Conservation (phyloP, 805 yeast species). For the Metschnikowia continentalis region DNA sequence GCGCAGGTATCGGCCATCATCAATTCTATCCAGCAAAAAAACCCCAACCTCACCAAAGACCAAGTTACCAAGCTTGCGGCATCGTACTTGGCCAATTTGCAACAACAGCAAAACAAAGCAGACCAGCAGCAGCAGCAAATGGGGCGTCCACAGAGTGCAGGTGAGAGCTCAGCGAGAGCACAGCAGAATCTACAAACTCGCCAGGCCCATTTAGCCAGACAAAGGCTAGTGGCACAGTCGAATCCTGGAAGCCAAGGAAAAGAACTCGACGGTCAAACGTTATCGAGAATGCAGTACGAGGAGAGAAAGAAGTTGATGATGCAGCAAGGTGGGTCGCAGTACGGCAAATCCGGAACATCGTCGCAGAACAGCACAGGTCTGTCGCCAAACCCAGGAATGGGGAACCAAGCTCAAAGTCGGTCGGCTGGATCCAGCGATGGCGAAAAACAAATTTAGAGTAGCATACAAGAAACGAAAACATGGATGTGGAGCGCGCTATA, state of each 20-base stretch:
- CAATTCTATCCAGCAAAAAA: constrained; percentile 59
- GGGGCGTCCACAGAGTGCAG: constrained; percentile 15
- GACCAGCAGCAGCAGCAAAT: constrained; percentile 8
- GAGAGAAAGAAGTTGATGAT: constrained; percentile 34
- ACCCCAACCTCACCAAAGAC: constrained; percentile 58
- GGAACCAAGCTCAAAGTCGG: not conserved
- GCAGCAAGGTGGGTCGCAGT: constrained; percentile 20
- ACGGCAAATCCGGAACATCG: constrained; percentile 4
- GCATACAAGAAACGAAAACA: not conserved
- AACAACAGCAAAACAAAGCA: constrained; percentile 44
- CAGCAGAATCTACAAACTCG: constrained; percentile 13
- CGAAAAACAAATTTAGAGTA: not conserved
- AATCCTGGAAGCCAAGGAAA: constrained; percentile 7
- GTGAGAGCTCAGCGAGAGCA: constrained; percentile 9
- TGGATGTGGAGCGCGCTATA: not conserved
- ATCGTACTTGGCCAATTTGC: constrained; percentile 54
- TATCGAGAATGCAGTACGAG: constrained; percentile 33
- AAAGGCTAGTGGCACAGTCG: constrained; percentile 12
- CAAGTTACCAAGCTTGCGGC: constrained; percentile 67
- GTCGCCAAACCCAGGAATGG: not conserved
- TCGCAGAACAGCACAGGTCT: not conserved
- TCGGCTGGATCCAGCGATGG: constrained; percentile 1
- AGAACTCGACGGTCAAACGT: constrained; percentile 21
- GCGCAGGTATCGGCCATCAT: constrained; percentile 65
- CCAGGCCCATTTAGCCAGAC: constrained; percentile 13